These are phyloP conservation scores for Teunomyces pallodes DNA, from an alignment of 805 yeast genomes.

Conservation along the genomic window DNA sequence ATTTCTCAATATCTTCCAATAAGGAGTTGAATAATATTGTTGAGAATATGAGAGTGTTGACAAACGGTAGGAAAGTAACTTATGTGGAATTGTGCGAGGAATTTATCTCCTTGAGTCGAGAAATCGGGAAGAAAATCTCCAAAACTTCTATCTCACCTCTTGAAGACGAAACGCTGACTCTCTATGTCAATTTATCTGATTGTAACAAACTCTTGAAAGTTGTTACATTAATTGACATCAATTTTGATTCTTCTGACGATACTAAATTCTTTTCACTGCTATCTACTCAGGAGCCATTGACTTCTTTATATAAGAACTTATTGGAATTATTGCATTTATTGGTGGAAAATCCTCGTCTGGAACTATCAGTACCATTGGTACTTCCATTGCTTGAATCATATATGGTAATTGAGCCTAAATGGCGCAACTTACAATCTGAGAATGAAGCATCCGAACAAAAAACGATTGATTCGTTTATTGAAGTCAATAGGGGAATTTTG, in stretches of 20 bases:
- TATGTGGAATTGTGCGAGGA: too few relatives aligned
- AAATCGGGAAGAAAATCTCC: too few relatives aligned
- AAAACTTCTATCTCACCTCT: slow-evolving; percentile 22
- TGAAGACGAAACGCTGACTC: too few relatives aligned
- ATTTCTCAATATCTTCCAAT: slow-evolving; percentile 51
- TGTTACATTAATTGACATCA: slow-evolving; percentile 81
- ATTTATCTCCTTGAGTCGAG: too few relatives aligned
- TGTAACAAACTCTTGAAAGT: too few relatives aligned
- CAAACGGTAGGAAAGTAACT: too few relatives aligned
- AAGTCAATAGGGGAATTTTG: slow-evolving; percentile 79
- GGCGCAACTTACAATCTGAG: slow-evolving; percentile 57
- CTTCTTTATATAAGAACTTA: slow-evolving; percentile 79
- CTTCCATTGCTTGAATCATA: slow-evolving; percentile 87
- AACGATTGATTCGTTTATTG: slow-evolving; percentile 75
- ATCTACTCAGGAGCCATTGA: slow-evolving; percentile 66
- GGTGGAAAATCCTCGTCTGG: slow-evolving; percentile 53
- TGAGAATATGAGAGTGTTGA: too few relatives aligned
- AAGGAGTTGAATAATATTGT: too few relatives aligned
- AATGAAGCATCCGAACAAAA: slow-evolving; percentile 54
- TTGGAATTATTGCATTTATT: slow-evolving; percentile 66
- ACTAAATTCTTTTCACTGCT: slow-evolving; percentile 42
- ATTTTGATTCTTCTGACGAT: slow-evolving; percentile 53
- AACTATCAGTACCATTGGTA: slow-evolving; percentile 66
- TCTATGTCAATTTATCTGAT: too few relatives aligned
- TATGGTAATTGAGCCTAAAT: slow-evolving; percentile 92